Evolutionary conservation across 371 early-diverging fungal species (phyloP).

Genomic region (Syncephalastrum sp.): DNA sequence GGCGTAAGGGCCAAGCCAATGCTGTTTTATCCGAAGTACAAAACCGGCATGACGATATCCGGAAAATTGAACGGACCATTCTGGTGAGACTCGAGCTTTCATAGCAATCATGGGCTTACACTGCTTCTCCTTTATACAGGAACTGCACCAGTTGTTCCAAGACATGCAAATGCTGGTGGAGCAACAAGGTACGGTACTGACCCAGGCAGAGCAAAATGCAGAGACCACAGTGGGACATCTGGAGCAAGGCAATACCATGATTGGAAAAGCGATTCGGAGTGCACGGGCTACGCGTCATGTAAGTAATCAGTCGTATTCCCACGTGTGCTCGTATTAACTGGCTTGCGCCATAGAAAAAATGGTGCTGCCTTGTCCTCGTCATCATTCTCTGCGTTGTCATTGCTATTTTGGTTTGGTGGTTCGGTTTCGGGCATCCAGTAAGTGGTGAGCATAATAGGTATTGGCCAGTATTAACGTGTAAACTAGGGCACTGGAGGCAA

Average conservation of each 20-base stretch:
- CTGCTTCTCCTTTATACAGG: slow-evolving; percentile 4
- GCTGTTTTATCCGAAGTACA: slow-evolving; percentile 73
- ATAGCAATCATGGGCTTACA: too few species aligned
- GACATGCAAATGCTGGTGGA: slow-evolving; percentile 83
- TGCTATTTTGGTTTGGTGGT: slow-evolving; percentile 42
- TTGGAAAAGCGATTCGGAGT: slow-evolving; percentile 62
- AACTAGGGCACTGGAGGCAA: slow-evolving; percentile 16
- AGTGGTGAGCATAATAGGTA: neutral
- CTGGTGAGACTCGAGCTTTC: slow-evolving; percentile 35
- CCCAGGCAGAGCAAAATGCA: slow-evolving; percentile 66
- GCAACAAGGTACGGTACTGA: slow-evolving; percentile 70
- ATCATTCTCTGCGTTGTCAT: slow-evolving; percentile 42
- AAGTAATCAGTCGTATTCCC: slow-evolving; percentile 4
- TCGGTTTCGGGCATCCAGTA: slow-evolving; percentile 28
- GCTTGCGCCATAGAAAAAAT: slow-evolving; percentile 42
- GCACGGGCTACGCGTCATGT: slow-evolving; percentile 71
- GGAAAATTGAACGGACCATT: slow-evolving; percentile 75
- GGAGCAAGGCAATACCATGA: slow-evolving; percentile 62
- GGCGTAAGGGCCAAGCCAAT: slow-evolving; percentile 71
- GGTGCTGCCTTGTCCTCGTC: slow-evolving; percentile 47
- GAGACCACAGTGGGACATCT: slow-evolving; percentile 59
- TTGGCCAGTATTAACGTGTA: neutral
- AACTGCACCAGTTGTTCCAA: slow-evolving; percentile 25
- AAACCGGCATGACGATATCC: slow-evolving; percentile 74
- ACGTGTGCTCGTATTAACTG: neutral